Base-by-base conservation (phyloP, 768 basidiomycete genomes). In the Mycena kentingensis region DNA sequence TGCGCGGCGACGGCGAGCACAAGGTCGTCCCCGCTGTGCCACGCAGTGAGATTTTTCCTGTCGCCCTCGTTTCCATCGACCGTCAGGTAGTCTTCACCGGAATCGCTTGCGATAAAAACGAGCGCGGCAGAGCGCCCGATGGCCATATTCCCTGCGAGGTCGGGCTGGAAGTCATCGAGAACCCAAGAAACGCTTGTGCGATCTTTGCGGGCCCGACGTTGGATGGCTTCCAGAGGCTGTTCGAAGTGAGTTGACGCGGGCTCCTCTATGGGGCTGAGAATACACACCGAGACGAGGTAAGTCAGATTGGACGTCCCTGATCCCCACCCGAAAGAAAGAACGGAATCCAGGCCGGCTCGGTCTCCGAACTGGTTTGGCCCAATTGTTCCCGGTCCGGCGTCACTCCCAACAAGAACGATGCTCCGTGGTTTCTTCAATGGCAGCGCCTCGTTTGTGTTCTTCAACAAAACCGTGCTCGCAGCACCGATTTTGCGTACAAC, bases 271-370 rank as follows among this genome's bases (percentile, higher is more conserved):
- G 16, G 15, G 34, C 26, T 7, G 24, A 29, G 19, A 41, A 13
- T 2, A 71, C 81, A 63, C 49, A 87, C 86, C 42, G 88, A 83
- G 53, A 93, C 70, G 13, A 93, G 79, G 68, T 93, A 93, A 5
- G 86, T 83, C 73, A 90, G 86, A 60, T 83, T 81, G 12, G 82
- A 77, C 0, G 93, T 90, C 70, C 91, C 92, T 44, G 86, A 88
- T 31, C 92, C 94, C 94, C 94, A 97, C 13, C 93, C 93, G 86
- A 93, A 87, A 7, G 91, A 92, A 19, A 97, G 76, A 16, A 88
- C 77, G 10, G 92, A 92, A 42, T 78, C 80, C 26, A 73, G 70
- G 22, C 85, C 84, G 42, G 79, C 83, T 60, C 78, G 81, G 57
- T 91, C 87, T 7, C 69, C 18, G 46, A 83, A 90, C 46, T 82